Evolutionary conservation across 2,329 filamentous ascomycete genomes (phyloP).

Genomic region (Emergomyces pasteurianus): DNA sequence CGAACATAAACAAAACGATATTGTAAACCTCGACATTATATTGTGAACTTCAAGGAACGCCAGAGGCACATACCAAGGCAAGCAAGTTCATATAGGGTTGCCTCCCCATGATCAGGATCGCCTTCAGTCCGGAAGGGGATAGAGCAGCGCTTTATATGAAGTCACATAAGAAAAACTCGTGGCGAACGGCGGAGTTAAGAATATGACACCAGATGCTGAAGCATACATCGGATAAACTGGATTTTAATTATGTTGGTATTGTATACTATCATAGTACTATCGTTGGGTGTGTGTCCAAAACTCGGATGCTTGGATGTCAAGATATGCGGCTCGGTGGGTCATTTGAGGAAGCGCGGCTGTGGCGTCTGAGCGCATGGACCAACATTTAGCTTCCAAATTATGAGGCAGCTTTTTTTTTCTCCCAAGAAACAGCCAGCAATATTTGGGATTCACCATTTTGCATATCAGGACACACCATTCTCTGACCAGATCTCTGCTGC

Average conservation of each 20-base stretch:
- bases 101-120: conserved; percentile 27
- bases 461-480: neutral
- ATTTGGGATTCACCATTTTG: neutral
- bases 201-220: neutral
- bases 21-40: neutral
- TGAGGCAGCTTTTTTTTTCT: conserved; percentile 9
- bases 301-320: neutral
- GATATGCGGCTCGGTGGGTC: neutral
- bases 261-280: neutral
- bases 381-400: conserved; percentile 20
- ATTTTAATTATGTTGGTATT: neutral
- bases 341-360: conserved; percentile 6
- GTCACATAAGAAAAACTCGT: neutral
- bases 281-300: too few species aligned
- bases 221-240: neutral
- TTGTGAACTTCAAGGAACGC: neutral
- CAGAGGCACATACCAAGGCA: conserved; percentile 30
- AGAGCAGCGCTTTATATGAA: neutral
- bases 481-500: neutral
- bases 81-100: conserved; percentile 34
- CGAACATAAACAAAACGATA: neutral
- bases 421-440: neutral
- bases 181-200: neutral
- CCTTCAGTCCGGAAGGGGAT: neutral
- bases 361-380: conserved; percentile 17